Evolutionary conservation across 768 basidiomycete species (phyloP), one percentile per base, ranked within the genome.

Genomic region (Rhodotorula kratochvilovae): DNA sequence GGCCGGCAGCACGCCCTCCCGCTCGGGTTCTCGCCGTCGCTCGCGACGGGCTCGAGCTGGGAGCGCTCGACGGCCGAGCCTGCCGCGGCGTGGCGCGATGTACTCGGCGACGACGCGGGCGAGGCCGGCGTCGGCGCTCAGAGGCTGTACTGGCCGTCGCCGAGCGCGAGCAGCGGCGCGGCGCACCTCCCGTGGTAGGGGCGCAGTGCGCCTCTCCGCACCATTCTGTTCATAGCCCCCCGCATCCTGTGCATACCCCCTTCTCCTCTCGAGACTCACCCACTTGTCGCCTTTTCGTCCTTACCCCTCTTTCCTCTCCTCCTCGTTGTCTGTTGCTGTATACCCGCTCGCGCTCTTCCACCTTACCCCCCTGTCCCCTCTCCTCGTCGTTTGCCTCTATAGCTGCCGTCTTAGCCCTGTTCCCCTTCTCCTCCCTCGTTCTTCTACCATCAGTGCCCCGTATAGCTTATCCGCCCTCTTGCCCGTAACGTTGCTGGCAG

Each of bases 1-100:
- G 66, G 70, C 12, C 57, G 58, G 25, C 48, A 23, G 5, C 48
- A 46, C 45, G 19, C 23, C 2, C 25, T 62, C 6, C 70, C 70
- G 33, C 70, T 71, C 57, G 70, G 70, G 3, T 71, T 63, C 53
- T 54, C 48, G 21, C 70, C 70, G 31, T 61, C 59, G 13, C 63
- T 71, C 13, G 65, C 70, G 55, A 50, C 57, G 5, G 68, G 68
- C 3, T 58, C 48, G 61, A 36, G 61, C 33, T 51, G 63, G 39
- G 42, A 55, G 63, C 55, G 63, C 31, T 46, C 55, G 33, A 59
- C 58, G 54, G 55, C 55, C 42, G 43, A 35, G 4, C 23, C 43
- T 33, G 33, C 21, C 6, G 36, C 35, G 36, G 10, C 35, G 7
- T 36, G 35, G 23, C 36, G 56, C 7, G 42, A 50, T 2, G 48